Evolutionary conservation across 2,329 filamentous ascomycete species (phyloP), one percentile per base, ranked within the genome.

Genomic region (Aspergillus fumigatiaffinis): DNA sequence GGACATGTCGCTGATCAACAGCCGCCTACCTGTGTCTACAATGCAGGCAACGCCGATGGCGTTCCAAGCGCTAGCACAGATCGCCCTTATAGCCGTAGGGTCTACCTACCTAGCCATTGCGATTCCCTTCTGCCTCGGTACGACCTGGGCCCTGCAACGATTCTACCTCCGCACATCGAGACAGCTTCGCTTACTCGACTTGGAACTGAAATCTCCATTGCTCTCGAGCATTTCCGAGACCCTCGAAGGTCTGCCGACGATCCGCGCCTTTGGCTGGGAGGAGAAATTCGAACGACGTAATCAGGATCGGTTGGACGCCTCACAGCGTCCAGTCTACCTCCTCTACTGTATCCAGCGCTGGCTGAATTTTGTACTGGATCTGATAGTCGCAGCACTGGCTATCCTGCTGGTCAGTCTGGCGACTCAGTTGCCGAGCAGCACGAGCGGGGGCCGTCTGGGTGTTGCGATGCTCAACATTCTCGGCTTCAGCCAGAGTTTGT

Each of bases 181-280:
- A 1, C 78, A 80, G 58, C 65, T 81, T 5, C 76, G 82, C 52
- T 75, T 82, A 35, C 68, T 84, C 7, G 82, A 85, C 63, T 72
- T 84, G 0, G 82, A 84, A 63, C 69, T 76, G 2, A 81, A 82
- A 54, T 72, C 75, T 0, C 78, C 79, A 0, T 68, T 83, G 0
- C 82, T 79, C 61, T 77, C 79, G 0, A 77, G 82, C 44, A 82
- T 83, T 59, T 69, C 75, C 6, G 81, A 84, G 54, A 80, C 79
- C 0, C 61, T 82, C 0, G 68, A 73, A 5, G 81, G 81, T 0
- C 63, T 84, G 0, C 60, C 73, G 0, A 83, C 80, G 0, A 77
- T 84, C 25, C 77, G 80, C 6, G 77, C 81, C 0, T 81, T 82
- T 51, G 76, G 74, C 1, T 82, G 80, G 79, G 70, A 74, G 20